phyloP scores from a whole-genome alignment of 306 rosid species.

The Abrus precatorius region DNA sequence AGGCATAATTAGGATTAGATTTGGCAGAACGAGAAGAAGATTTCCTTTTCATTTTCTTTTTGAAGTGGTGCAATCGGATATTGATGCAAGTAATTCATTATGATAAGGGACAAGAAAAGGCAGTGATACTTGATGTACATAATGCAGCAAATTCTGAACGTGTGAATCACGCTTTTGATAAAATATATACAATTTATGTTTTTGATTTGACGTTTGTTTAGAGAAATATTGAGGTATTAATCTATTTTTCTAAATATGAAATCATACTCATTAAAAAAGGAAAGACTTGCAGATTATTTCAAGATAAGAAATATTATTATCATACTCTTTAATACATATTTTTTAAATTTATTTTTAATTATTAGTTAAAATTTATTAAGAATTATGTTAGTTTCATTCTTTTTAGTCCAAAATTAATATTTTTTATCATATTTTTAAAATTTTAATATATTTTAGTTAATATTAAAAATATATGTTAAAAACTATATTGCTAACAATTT shows the following conservation, averaged over 20 bases:
- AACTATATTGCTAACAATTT: too few relatives aligned
- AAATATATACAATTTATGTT: neutral
- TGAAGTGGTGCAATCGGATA: constrained; percentile 27
- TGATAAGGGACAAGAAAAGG: constrained; percentile 34
- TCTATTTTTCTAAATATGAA: neutral
- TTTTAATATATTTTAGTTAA: too few relatives aligned
- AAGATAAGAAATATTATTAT: neutral
- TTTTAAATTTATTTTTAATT: too few relatives aligned
- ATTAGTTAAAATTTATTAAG: too few relatives aligned
- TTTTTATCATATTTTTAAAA: too few relatives aligned
- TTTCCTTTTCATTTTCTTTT: constrained; percentile 40
- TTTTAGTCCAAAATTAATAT: too few relatives aligned
- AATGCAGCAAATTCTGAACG: constrained; percentile 11
- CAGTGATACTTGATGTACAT: constrained; percentile 22
- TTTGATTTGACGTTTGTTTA: neutral
- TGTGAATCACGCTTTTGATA: neutral
- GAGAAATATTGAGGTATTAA: too few relatives aligned
- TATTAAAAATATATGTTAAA: too few relatives aligned
- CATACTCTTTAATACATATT: too few relatives aligned
- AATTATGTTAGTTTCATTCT: too few relatives aligned
- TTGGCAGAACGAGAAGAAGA: constrained; percentile 32
- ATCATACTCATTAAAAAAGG: neutral
- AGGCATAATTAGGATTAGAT: constrained; percentile 26
- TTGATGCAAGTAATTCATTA: constrained; percentile 35
- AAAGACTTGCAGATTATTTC: neutral